Evolutionary conservation across 352 stramenopile genomes (phyloP).

Genomic region (Phytophthora pistaciae): DNA sequence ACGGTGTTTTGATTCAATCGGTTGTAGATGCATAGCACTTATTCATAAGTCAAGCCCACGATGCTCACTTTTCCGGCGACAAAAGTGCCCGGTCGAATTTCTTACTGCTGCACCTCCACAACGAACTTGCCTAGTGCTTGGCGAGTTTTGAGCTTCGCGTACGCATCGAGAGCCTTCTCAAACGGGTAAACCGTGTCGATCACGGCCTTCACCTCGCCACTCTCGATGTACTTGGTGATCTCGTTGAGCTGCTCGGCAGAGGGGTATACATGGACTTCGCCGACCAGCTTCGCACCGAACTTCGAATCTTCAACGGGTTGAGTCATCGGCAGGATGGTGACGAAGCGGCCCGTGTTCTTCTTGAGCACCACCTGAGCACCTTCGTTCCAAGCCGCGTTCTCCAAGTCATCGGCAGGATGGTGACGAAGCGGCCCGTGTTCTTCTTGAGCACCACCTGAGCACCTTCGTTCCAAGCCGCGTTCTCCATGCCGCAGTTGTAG

Average conservation of each 20-base stretch:
- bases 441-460: conserved; percentile 37
- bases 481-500: conserved; percentile 41
- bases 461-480: conserved; percentile 23
- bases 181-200: conserved; percentile 62
- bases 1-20: too few relatives aligned
- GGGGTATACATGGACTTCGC: too few relatives aligned
- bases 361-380: too few relatives aligned
- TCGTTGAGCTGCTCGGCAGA: neutral
- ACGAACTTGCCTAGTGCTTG: neutral
- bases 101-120: neutral
- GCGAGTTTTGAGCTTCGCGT: conserved; percentile 46
- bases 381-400: too few relatives aligned
- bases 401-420: conserved; percentile 22
- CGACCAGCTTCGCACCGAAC: too few relatives aligned
- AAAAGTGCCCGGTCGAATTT: too few relatives aligned
- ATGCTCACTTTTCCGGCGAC: too few relatives aligned
- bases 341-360: too few relatives aligned
- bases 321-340: too few relatives aligned
- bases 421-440: conserved; percentile 33
- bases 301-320: too few relatives aligned
- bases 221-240: conserved; percentile 43
- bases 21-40: too few relatives aligned
- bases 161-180: conserved; percentile 52
- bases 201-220: conserved; percentile 36
- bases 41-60: too few relatives aligned